Percentiles rank a stretch among this genome's conserved stretches.
Conservation (phyloP, 2,329 filamentous ascomycete genomes). For the Fusarium bulbicola region DNA sequence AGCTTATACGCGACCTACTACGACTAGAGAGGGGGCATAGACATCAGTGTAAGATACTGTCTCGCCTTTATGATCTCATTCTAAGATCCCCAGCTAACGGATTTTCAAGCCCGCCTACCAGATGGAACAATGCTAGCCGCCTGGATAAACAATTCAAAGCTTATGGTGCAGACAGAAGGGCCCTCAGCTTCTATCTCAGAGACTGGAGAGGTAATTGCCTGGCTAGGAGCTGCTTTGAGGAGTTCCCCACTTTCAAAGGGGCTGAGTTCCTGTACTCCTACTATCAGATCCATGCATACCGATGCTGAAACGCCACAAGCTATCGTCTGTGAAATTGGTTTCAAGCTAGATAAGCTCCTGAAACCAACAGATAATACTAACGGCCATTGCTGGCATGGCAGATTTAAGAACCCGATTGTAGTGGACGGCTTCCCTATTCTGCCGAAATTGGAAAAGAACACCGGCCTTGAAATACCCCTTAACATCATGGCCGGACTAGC, state of each 20-base stretch:
- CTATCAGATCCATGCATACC: fast-evolving
- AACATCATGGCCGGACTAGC: not conserved
- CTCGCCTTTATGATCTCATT: too few species aligned
- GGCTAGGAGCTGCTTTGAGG: not conserved
- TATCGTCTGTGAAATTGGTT: not conserved
- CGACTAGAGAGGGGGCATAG: too few species aligned
- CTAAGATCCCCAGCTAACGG: not conserved
- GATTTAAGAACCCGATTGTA: not conserved
- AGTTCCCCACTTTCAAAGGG: fast-evolving
- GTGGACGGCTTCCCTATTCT: not conserved
- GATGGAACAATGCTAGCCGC: not conserved
- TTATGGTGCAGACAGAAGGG: not conserved
- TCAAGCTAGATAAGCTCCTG: too few species aligned
- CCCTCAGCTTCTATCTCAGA: not conserved
- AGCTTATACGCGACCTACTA: too few species aligned
- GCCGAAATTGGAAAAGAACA: not conserved
- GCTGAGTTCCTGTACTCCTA: fast-evolving
- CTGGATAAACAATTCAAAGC: fast-evolving
- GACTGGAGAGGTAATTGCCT: not conserved
- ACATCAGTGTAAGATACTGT: too few species aligned
- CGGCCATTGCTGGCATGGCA: not conserved
- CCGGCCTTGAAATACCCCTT: not conserved
- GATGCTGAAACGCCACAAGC: fast-evolving
- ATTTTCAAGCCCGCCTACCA: fast-evolving
- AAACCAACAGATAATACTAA: too few species aligned